A percentile compares a stretch with the other conserved stretches of the same genome.
Conservation (phyloP, 192 early-diverging fungal genomes). For the Backusella westeae region DNA sequence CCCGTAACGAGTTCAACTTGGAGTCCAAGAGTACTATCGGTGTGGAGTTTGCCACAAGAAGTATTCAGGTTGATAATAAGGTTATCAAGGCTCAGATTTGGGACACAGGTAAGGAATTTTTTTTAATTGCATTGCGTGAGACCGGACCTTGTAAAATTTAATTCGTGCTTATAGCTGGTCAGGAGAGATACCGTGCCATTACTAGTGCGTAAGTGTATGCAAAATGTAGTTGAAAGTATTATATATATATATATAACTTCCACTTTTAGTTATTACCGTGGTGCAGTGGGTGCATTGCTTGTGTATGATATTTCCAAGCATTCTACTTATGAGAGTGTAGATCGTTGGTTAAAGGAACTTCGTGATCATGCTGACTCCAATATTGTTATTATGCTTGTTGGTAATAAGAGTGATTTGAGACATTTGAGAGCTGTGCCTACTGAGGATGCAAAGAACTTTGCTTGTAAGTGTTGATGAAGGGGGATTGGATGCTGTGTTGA, state of each 20-base stretch:
- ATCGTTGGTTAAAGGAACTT: constrained; percentile 97
- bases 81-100: constrained; percentile 99
- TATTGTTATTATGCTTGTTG: constrained; percentile 99
- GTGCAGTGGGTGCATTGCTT: constrained; percentile 95
- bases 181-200: constrained; percentile 84
- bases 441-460: constrained; percentile 98
- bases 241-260: background rate
- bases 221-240: background rate
- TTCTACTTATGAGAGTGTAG: constrained; percentile 93
- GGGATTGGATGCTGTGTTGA: background rate
- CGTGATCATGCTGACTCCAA: constrained; percentile 96
- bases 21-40: constrained; percentile 99
- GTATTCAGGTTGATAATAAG: constrained; percentile 94
- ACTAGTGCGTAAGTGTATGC: constrained; percentile 58
- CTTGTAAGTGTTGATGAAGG: constrained; percentile 54
- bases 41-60: constrained; percentile 95
- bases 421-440: constrained; percentile 96
- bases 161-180: constrained; percentile 45
- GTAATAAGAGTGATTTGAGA: constrained; percentile 98
- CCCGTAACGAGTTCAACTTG: constrained; percentile 96
- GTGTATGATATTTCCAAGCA: constrained; percentile 99
- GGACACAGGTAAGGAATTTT: constrained; percentile 77
- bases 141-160: background rate
- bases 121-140: background rate
- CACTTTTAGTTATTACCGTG: constrained; percentile 82